Conservation (phyloP, 2,329 filamentous ascomycete genomes). For the Neurospora sp. region DNA sequence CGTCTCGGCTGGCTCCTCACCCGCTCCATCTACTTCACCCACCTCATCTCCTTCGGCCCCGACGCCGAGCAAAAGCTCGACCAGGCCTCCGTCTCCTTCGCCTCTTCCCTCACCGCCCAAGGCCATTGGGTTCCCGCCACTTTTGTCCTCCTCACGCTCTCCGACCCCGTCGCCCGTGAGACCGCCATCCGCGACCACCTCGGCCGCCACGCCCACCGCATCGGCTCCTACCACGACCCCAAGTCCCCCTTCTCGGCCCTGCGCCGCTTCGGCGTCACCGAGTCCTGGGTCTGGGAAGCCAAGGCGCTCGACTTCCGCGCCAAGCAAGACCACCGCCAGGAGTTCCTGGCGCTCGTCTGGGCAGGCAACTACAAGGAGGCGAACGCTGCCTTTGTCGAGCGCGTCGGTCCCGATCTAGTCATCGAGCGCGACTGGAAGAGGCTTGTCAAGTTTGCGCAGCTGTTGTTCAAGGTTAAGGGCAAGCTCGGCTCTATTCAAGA, state of each 20-base stretch:
- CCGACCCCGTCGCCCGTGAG: slow-evolving; percentile 49
- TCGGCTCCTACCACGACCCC: slow-evolving; percentile 47
- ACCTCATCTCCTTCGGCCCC: slow-evolving; percentile 42
- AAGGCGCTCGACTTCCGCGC: slow-evolving; percentile 75
- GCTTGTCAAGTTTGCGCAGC: slow-evolving; percentile 40
- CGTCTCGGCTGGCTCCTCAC: slow-evolving; percentile 80
- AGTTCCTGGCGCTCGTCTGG: slow-evolving; percentile 72
- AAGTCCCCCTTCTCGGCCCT: slow-evolving; percentile 50
- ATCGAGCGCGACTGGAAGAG: slow-evolving; percentile 71
- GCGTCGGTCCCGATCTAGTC: slow-evolving; percentile 73
- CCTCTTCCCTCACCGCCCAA: slow-evolving; percentile 51
- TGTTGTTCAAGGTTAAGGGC: slow-evolving; percentile 63
- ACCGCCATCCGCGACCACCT: slow-evolving; percentile 64
- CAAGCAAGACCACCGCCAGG: slow-evolving; percentile 56
- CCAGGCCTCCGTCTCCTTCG: slow-evolving; percentile 55
- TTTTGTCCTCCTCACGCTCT: slow-evolving; percentile 73
- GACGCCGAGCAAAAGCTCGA: slow-evolving; percentile 53
- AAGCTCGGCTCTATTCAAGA: slow-evolving; percentile 42
- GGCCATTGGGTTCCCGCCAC: slow-evolving; percentile 61
- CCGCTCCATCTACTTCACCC: slow-evolving; percentile 48
- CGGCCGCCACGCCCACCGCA: slow-evolving; percentile 57
- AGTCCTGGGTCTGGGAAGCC: slow-evolving; percentile 76
- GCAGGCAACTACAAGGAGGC: slow-evolving; percentile 71
- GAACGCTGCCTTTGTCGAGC: slow-evolving; percentile 69
- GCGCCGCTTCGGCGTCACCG: slow-evolving; percentile 59